phyloP scores from a whole-genome alignment of 75 land plant species.

The Selaginella tamariscina region DNA sequence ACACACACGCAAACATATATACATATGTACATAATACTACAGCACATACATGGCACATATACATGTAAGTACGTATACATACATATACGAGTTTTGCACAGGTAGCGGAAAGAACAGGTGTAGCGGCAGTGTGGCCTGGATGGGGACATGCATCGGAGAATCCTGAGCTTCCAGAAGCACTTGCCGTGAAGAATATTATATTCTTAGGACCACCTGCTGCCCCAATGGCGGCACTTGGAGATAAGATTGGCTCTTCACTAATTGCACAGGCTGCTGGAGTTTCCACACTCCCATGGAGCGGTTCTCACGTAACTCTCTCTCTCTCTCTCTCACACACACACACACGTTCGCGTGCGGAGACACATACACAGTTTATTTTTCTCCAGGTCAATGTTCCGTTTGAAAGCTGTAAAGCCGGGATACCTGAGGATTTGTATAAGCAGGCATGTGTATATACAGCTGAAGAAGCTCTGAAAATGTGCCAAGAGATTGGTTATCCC shows the following conservation, averaged over 20 bases:
- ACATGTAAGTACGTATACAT: conserved; percentile 12
- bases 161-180: conserved; percentile 90
- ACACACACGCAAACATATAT: too few species aligned
- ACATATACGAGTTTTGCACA: conserved; percentile 18
- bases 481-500: conserved; percentile 88
- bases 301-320: conserved; percentile 70
- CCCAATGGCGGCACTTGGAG: conserved; percentile 95
- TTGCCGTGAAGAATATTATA: conserved; percentile 55
- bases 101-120: conserved; percentile 90
- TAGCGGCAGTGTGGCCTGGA: conserved; percentile 98
- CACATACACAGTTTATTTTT: neutral
- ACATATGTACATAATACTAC: too few species aligned
- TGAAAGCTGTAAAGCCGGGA: conserved; percentile 53
- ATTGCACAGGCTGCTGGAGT: conserved; percentile 98
- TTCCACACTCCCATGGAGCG: conserved; percentile 98
- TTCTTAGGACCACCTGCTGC: conserved; percentile 91
- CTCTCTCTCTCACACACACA: too few species aligned
- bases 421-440: conserved; percentile 72
- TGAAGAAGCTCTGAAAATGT: conserved; percentile 82
- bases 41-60: too few species aligned
- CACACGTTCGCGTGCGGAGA: neutral
- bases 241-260: conserved; percentile 93
- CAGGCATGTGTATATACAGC: conserved; percentile 83
- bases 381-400: conserved; percentile 69
- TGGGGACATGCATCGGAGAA: conserved; percentile 99